phyloP scores from a whole-genome alignment of 1,139 yeast species.

The Pichia norvegensis region DNA sequence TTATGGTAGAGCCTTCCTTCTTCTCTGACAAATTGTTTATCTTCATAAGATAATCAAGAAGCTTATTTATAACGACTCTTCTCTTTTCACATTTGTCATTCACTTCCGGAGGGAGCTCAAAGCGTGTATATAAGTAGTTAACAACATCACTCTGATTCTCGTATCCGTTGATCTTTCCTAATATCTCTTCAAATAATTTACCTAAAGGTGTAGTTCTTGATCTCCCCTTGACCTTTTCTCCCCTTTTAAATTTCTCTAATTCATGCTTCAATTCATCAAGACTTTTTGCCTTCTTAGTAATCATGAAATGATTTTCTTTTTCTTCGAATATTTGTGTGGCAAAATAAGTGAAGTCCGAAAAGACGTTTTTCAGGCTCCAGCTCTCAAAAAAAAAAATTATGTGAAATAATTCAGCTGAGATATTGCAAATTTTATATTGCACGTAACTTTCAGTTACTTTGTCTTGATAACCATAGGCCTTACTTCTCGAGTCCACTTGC shows the following conservation, averaged over 20 bases:
- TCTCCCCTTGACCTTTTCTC: constrained; percentile 15
- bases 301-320: constrained; percentile 1
- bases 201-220: constrained; percentile 33
- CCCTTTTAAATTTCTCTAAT: constrained; percentile 20
- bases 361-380: neutral
- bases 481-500: too few species aligned
- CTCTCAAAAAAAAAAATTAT: too few species aligned
- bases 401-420: too few species aligned
- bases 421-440: neutral
- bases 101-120: constrained; percentile 1
- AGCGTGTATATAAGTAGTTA: constrained; percentile 16
- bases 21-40: constrained; percentile 35
- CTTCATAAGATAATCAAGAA: constrained; percentile 18
- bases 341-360: neutral
- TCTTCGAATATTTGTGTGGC: neutral
- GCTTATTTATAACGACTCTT: constrained; percentile 17
- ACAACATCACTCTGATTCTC: constrained; percentile 18
- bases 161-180: constrained; percentile 24
- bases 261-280: constrained; percentile 17
- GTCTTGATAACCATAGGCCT: too few species aligned
- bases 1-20: constrained; percentile 34
- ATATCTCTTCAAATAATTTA: constrained; percentile 24
- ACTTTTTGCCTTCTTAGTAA: constrained; percentile 7
- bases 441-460: too few species aligned
- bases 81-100: constrained; percentile 10